Evolutionary conservation across 2,329 filamentous ascomycete species (phyloP).

Genomic region (Alternaria sp.): DNA sequence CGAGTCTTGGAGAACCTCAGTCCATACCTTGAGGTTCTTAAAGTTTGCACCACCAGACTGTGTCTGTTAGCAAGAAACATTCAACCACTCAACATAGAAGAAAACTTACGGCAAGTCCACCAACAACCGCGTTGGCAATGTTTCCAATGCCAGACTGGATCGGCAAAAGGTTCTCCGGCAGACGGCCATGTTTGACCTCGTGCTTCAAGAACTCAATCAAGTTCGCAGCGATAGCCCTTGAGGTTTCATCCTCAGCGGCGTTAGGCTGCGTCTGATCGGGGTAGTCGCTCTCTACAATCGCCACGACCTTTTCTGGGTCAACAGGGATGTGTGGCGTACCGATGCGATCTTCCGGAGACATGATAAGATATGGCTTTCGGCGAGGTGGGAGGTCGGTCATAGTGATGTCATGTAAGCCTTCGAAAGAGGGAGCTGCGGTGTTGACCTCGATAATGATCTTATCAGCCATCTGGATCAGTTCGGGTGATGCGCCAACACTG

Average conservation of each 20-base stretch:
- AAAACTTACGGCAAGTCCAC: conserved; percentile 68
- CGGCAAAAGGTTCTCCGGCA: conserved; percentile 79
- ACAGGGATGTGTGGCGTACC: conserved; percentile 83
- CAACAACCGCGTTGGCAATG: conserved; percentile 90
- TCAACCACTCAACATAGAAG: not conserved
- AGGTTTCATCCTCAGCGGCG: conserved; percentile 75
- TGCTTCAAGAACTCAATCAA: conserved; percentile 87
- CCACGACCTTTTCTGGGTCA: conserved; percentile 84
- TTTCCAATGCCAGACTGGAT: conserved; percentile 91
- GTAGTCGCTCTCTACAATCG: conserved; percentile 85
- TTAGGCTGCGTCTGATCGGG: conserved; percentile 79
- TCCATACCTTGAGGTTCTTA: conserved; percentile 89
- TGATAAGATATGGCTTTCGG: conserved; percentile 86
- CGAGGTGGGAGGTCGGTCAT: conserved; percentile 83
- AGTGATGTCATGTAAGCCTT: conserved; percentile 87
- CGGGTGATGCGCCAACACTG: conserved; percentile 83
- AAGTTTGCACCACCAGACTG: conserved; percentile 75
- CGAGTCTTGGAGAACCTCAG: conserved; percentile 89
- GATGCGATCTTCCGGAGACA: conserved; percentile 85
- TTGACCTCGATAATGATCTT: conserved; percentile 95
- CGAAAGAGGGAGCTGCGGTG: conserved; percentile 82
- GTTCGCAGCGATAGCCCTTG: conserved; percentile 76
- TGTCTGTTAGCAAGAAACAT: conserved; percentile 5
- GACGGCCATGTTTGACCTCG: conserved; percentile 78
- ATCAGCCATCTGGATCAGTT: conserved; percentile 88